These are phyloP conservation scores for Fusarium nelsonii DNA, from an alignment of 2,329 filamentous ascomycete genomes.

Conservation along the genomic window DNA sequence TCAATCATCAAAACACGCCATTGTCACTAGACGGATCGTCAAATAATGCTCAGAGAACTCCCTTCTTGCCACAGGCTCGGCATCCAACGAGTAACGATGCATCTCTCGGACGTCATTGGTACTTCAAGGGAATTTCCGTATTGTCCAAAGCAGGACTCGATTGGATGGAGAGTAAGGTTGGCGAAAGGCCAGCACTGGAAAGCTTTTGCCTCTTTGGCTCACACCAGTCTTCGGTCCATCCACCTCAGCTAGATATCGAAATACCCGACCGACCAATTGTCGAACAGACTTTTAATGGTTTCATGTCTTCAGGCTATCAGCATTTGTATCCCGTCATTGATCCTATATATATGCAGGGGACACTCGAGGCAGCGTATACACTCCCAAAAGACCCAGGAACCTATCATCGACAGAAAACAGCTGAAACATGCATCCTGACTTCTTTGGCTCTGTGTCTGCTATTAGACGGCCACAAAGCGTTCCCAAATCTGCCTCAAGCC, in stretches of 20 bases:
- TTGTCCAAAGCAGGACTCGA: neutral
- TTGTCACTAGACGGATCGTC: neutral
- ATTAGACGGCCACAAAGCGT: neutral
- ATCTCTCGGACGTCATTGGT: slow-evolving; percentile 1
- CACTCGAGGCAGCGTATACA: neutral
- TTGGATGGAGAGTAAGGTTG: slow-evolving; percentile 3
- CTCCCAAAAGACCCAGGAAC: neutral
- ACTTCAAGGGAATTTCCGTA: slow-evolving; percentile 3
- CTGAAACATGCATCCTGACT: neutral
- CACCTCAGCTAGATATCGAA: accelerated
- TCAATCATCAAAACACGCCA: neutral
- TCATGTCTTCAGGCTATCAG: neutral
- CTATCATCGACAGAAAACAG: neutral
- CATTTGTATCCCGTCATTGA: neutral
- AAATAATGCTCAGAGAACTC: neutral
- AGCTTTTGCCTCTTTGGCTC: neutral
- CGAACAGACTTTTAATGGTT: neutral
- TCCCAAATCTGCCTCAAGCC: accelerated
- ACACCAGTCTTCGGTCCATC: accelerated
- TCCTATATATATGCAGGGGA: neutral
- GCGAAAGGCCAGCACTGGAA: neutral
- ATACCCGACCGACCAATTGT: neutral
- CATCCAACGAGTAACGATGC: neutral
- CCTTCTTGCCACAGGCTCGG: neutral
- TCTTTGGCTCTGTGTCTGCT: neutral